Base-by-base conservation (phyloP, 257 asterid genomes). In the Nemophila menziesii region DNA sequence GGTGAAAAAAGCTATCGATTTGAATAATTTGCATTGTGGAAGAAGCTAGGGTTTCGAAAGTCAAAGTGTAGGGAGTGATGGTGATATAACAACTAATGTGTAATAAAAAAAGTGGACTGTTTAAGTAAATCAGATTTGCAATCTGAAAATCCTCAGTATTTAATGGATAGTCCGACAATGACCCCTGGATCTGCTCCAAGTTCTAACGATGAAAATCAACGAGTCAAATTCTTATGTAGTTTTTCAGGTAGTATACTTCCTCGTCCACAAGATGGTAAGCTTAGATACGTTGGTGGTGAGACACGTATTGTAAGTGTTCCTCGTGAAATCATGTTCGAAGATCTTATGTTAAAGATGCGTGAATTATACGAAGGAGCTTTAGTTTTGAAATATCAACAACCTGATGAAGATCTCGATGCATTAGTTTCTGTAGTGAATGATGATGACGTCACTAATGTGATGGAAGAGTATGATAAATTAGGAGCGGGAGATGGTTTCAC, bases 391-490 rank as follows among this genome's bases (percentile, higher is more conserved):
- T 90, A 90, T 54, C 98, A 90, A 69, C 98, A 90, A 47, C 96
- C 98, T 0, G 96, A 90, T 38, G 98, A 90, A 75, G 98, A 90
- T 65, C 96, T 90, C 26, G 98, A 90, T 59, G 98, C 98, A 14
- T 80, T 90, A 17, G 98, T 90, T 15, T 90, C 98, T 12, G 94
- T 90, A 11, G 94, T 90, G 39, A 90, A 90, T 40, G 94, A 85
- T 6, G 98, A 90, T 57, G 98, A 90, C 56, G 96, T 90, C 69
- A 71, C 73, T 11, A 90, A 84, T 66, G 85, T 90, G 98, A 81
- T 90, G 94, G 98, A 90, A 77, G 98, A 90, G 67, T 81, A 90
- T 5, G 98, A 81, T 52, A 90, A 90, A 69, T 58, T 90, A 72
- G 94, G 92, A 9, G 66, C 79, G 0, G 71, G 79, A 5, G 92